Evolutionary conservation across 2,329 filamentous ascomycete genomes (phyloP).

Genomic region (Grosmannia huntii): DNA sequence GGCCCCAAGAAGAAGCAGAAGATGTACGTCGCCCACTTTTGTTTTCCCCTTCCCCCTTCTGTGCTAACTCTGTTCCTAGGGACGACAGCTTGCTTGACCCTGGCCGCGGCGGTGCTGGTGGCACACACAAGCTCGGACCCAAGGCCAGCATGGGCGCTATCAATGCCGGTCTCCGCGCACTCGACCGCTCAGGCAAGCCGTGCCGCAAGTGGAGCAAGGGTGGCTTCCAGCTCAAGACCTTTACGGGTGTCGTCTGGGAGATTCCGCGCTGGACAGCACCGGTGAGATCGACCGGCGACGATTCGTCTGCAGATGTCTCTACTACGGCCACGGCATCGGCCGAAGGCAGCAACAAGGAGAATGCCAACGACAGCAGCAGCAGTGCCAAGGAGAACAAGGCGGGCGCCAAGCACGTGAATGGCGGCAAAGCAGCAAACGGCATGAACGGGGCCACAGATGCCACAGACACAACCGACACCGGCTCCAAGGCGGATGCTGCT

Average conservation of each 20-base stretch:
- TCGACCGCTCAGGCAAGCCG: conserved; percentile 83
- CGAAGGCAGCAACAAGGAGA: conserved; percentile 48
- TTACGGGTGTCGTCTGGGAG: conserved; percentile 77
- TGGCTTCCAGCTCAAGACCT: conserved; percentile 75
- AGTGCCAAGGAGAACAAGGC: neutral
- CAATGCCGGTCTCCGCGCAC: conserved; percentile 86
- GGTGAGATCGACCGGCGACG: conserved; percentile 31
- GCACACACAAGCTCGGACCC: conserved; percentile 74
- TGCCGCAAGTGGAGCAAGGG: conserved; percentile 86
- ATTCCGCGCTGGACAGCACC: conserved; percentile 73
- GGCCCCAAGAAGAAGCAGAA: conserved; percentile 94
- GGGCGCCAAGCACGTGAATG: neutral
- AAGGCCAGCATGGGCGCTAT: conserved; percentile 96
- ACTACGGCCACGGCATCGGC: conserved; percentile 13
- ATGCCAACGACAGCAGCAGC: conserved; percentile 27
- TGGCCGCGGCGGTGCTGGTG: conserved; percentile 31
- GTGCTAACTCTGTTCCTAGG: conserved; percentile 23
- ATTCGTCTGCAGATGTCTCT: conserved; percentile 20
- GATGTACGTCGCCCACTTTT: conserved; percentile 54
- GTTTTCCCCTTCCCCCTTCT: neutral
- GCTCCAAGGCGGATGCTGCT: conserved; percentile 2
- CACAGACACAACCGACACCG: neutral
- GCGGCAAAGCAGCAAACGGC: neutral
- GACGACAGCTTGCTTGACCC: conserved; percentile 51
- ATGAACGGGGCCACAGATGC: neutral